Base-by-base conservation (phyloP, 495 filamentous ascomycete species). In the Penicillium chermesinum region DNA sequence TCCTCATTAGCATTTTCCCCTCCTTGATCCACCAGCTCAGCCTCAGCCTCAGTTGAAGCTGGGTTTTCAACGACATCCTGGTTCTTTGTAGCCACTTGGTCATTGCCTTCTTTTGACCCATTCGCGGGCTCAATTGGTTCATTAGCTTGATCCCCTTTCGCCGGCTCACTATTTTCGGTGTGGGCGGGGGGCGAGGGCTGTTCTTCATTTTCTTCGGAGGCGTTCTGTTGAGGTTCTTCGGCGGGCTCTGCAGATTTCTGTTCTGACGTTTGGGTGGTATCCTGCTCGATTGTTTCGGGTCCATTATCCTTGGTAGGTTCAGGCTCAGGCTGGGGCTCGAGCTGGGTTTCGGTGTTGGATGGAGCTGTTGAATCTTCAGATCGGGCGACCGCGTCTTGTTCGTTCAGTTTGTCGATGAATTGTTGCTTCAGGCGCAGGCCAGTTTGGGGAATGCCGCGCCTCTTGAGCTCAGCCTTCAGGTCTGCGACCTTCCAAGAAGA, bases 401-500 rank as follows among this genome's bases (percentile, higher is more conserved):
- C 73, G 2, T 60, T 38, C n/a, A 79, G 46, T 44, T 65, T 66
- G 44, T 76, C 70, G 41, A 79, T 63, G 27, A 73, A 66, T 4
- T 75, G 58, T 40, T 74, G 69, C 51, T 75, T 75, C n/a, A 74
- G 60, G 40, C 75, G 67, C 27, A 78, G 61, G 2, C 74, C 74
- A 14, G 76, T 75, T 48, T 74, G 74, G 21, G 75, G 64, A 44
- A 79, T 69, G 38, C 69, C 71, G 45, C 74, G 76, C 42, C 59
- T 71, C 50, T 74, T 75, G 48, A 78, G 64, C 58, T 79, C 74
- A 16, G 72, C 70, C 57, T 76, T 77, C 44, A 79, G 57, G 36
- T 78, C 75, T n/a, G 68, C 64, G 33, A 79, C 76, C 52, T 77
- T 79, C 65, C 65, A 69, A 50, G 73, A 75, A 21, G 67, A 69